Percentiles rank a stretch among this genome's conserved stretches.
phyloP scores from a whole-genome alignment of 2,329 filamentous ascomycete species.

The Penicillium freii region DNA sequence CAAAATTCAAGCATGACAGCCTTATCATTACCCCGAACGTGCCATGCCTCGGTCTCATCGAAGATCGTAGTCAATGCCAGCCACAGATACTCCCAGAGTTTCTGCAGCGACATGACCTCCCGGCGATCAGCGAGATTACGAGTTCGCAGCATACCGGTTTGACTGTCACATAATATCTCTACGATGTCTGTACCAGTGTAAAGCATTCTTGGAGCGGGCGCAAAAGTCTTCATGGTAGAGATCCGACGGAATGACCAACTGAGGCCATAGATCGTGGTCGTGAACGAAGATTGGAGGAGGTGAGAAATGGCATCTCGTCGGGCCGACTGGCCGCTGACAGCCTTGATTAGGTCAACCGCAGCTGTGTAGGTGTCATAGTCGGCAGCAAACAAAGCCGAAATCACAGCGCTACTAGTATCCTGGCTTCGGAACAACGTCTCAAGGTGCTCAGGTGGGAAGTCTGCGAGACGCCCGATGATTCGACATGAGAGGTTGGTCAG shows the following conservation, averaged over 20 bases:
- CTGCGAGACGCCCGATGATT: constrained; percentile 74
- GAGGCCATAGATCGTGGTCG: constrained; percentile 56
- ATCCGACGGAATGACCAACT: constrained; percentile 57
- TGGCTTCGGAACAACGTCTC: constrained; percentile 66
- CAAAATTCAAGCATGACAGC: constrained; percentile 85
- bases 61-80: constrained; percentile 77
- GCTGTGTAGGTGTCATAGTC: constrained; percentile 76
- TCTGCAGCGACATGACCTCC: constrained; percentile 65
- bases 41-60: constrained; percentile 79
- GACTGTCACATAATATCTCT: constrained; percentile 62
- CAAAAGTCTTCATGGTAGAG: constrained; percentile 57
- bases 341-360: constrained; percentile 78
- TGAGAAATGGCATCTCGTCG: constrained; percentile 61
- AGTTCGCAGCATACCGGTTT: constrained; percentile 61
- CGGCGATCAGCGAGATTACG: constrained; percentile 54
- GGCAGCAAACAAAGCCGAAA: constrained; percentile 77
- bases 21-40: constrained; percentile 66
- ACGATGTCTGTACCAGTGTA: constrained; percentile 62
- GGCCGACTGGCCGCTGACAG: constrained; percentile 68
- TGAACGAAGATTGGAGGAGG: constrained; percentile 57
- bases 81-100: constrained; percentile 87
- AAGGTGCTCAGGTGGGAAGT: constrained; percentile 69
- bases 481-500: constrained; percentile 64
- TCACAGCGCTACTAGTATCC: constrained; percentile 68
- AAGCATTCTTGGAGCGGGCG: constrained; percentile 59